Percentiles rank a stretch among this genome's conserved stretches.
phyloP scores from a whole-genome alignment of 1,139 yeast genomes.

The Diutina siamensis region DNA sequence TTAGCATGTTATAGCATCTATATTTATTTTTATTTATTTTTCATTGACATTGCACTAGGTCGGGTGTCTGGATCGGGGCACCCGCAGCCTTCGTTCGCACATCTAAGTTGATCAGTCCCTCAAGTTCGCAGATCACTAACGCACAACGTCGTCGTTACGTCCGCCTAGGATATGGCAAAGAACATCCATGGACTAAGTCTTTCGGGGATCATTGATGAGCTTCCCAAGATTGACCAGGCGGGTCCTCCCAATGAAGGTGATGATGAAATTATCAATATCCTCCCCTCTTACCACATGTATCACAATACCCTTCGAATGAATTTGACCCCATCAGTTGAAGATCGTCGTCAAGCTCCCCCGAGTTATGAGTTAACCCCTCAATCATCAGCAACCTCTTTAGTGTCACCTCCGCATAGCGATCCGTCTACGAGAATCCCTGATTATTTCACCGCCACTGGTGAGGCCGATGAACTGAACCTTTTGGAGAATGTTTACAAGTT shows the following conservation, averaged over 20 bases:
- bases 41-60: background rate
- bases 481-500: background rate
- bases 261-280: conserved; percentile 1
- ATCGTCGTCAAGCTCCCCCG: conserved; percentile 4
- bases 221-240: background rate
- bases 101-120: too few species aligned
- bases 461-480: background rate
- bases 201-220: background rate
- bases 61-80: too few species aligned
- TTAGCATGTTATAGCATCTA: background rate
- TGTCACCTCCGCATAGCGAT: background rate
- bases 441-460: background rate
- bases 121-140: too few species aligned
- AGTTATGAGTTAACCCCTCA: conserved; percentile 1
- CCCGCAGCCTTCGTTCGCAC: too few species aligned
- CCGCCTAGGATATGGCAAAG: background rate
- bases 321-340: background rate
- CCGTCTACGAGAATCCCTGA: background rate
- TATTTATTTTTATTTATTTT: too few species aligned
- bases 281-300: conserved; percentile 4
- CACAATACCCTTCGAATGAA: background rate
- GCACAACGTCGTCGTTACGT: background rate
- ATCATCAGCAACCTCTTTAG: background rate
- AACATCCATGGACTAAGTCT: conserved; percentile 2
- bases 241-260: background rate